Percentiles rank a stretch among this genome's conserved stretches.
These are phyloP conservation scores for Yamadazyma buinensis DNA, from an alignment of 1,139 yeast species.

Conservation along the genomic window DNA sequence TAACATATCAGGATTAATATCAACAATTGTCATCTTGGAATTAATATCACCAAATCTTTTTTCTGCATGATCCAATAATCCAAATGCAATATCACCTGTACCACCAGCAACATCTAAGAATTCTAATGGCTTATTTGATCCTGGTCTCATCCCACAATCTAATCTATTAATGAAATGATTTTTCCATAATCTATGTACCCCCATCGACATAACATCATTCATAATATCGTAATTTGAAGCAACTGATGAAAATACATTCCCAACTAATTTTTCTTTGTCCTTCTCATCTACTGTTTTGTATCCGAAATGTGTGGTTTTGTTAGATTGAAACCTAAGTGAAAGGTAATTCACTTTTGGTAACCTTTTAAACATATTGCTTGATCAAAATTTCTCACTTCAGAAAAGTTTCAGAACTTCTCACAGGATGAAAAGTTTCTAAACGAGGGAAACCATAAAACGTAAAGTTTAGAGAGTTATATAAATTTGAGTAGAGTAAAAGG, in stretches of 20 bases:
- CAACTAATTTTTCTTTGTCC: conserved; percentile 84
- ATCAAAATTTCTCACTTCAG: too few species aligned
- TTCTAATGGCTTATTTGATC: conserved; percentile 69
- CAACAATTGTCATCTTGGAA: conserved; percentile 87
- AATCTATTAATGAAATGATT: conserved; percentile 80
- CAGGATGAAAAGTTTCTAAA: too few species aligned
- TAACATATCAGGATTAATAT: conserved; percentile 94
- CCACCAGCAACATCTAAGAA: conserved; percentile 99
- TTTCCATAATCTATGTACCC: conserved; percentile 94
- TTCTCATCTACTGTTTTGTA: conserved; percentile 76
- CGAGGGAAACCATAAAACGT: too few species aligned
- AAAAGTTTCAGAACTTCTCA: too few species aligned
- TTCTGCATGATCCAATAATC: conserved; percentile 88
- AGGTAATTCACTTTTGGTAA: background rate
- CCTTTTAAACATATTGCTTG: background rate
- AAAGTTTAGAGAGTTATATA: too few species aligned
- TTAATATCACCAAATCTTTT: conserved; percentile 68
- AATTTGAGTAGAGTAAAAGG: too few species aligned
- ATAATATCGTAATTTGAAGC: conserved; percentile 92
- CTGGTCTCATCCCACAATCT: conserved; percentile 94
- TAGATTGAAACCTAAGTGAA: conserved; percentile 2
- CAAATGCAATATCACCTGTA: conserved; percentile 97
- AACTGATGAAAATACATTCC: conserved; percentile 88
- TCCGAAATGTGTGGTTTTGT: conserved; percentile 83
- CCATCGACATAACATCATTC: conserved; percentile 98